These are phyloP conservation scores for Pelagomonas calceolata DNA, from an alignment of 108 stramenopile genomes.

Conservation along the genomic window DNA sequence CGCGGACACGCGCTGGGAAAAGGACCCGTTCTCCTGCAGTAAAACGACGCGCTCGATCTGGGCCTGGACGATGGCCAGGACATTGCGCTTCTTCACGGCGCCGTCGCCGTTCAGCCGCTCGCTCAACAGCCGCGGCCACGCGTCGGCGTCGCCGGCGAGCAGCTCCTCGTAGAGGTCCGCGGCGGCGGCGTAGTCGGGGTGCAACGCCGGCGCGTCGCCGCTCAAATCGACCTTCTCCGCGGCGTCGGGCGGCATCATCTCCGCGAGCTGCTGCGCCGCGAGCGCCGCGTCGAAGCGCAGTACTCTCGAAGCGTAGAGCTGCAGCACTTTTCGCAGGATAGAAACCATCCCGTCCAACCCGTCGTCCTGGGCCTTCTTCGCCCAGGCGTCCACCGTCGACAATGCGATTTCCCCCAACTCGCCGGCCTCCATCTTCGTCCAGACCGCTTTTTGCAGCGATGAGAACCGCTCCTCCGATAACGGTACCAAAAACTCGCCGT, in stretches of 20 bases:
- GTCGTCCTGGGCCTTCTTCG: conserved; percentile 17
- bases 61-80: conserved; percentile 60
- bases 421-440: background rate
- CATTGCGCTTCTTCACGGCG: conserved; percentile 34
- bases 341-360: conserved; percentile 19
- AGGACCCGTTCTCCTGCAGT: conserved; percentile 70
- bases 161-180: conserved; percentile 53
- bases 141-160: conserved; percentile 54
- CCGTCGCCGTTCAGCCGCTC: conserved; percentile 14
- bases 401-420: conserved; percentile 8
- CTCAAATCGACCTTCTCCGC: conserved; percentile 23
- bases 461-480: conserved; percentile 11
- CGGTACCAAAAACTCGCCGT: conserved; percentile 30
- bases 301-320: conserved; percentile 65
- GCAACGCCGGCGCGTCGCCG: conserved; percentile 2
- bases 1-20: conserved; percentile 79
- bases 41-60: conserved; percentile 76
- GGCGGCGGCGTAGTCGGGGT: conserved; percentile 14
- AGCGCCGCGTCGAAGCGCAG: conserved; percentile 36
- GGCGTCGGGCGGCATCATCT: conserved; percentile 23
- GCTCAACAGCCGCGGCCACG: conserved; percentile 58
- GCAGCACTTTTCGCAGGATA: conserved; percentile 49
- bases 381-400: conserved; percentile 18
- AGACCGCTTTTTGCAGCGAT: conserved; percentile 12
- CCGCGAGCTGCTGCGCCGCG: conserved; percentile 32